These are phyloP conservation scores for Wallacemonas sp. DNA, from an alignment of 208 protist species.

Conservation along the genomic window DNA sequence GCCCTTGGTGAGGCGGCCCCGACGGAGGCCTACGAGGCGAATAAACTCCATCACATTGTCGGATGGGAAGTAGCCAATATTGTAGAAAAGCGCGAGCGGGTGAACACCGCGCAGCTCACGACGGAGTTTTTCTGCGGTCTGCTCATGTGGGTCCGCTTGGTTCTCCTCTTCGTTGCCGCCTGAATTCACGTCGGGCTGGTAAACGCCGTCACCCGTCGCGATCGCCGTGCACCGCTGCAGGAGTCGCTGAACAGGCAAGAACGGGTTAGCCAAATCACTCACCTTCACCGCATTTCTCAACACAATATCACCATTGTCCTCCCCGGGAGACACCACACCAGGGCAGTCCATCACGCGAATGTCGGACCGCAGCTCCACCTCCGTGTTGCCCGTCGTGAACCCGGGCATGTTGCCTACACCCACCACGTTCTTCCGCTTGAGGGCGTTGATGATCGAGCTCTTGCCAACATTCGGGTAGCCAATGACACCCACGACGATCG, in stretches of 20 bases:
- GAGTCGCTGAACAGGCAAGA: slow-evolving; percentile 89
- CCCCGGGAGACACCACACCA: slow-evolving; percentile 93
- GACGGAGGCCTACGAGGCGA: slow-evolving; percentile 67
- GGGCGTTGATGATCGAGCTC: slow-evolving; percentile 96
- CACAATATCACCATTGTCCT: slow-evolving; percentile 91
- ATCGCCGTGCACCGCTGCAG: slow-evolving; percentile 78
- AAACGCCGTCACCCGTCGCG: slow-evolving; percentile 3
- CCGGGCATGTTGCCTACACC: slow-evolving; percentile 93
- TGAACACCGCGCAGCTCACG: slow-evolving; percentile 36
- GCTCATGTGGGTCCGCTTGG: slow-evolving; percentile 25
- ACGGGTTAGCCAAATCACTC: slow-evolving; percentile 92
- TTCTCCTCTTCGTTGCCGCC: slow-evolving; percentile 46
- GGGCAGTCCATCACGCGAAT: slow-evolving; percentile 97
- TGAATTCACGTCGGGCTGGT: slow-evolving; percentile 18
- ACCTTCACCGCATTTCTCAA: slow-evolving; percentile 96
- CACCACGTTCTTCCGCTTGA: slow-evolving; percentile 94
- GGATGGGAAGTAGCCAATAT: slow-evolving; percentile 66
- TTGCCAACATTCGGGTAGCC: slow-evolving; percentile 99
- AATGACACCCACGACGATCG: slow-evolving; percentile 97
- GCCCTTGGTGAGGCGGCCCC: slow-evolving; percentile 83
- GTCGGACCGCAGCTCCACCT: slow-evolving; percentile 95
- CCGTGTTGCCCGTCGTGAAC: slow-evolving; percentile 94
- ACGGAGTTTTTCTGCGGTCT: slow-evolving; percentile 9
- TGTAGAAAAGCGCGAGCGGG: slow-evolving; percentile 82
- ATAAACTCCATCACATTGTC: slow-evolving; percentile 85